phyloP scores from a whole-genome alignment of 148 eudicot species.

The Heliamphora exappendiculata region DNA sequence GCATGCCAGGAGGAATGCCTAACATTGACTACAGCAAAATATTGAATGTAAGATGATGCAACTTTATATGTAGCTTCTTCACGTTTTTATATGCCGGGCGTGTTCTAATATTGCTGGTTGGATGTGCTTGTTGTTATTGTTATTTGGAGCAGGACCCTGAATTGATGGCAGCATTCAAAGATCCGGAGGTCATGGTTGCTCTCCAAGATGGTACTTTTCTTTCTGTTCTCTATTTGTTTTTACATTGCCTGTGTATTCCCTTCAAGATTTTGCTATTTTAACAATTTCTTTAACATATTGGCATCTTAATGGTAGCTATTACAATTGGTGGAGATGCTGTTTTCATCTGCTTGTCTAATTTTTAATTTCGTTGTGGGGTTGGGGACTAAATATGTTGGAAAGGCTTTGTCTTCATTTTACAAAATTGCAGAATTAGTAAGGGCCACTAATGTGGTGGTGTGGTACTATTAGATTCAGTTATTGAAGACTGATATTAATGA shows the following conservation, averaged over 20 bases:
- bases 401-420: neutral
- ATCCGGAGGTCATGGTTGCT: conserved; percentile 99
- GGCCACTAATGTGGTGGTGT: neutral
- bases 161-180: conserved; percentile 87
- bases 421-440: neutral
- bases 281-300: neutral
- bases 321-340: neutral
- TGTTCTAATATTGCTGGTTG: too few species aligned
- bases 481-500: neutral
- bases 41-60: conserved; percentile 49
- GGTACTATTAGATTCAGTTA: neutral
- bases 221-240: neutral
- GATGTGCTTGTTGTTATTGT: neutral
- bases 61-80: neutral
- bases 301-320: neutral
- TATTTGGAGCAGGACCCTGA: conserved; percentile 74
- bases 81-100: neutral
- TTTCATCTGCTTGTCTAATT: neutral
- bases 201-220: conserved; percentile 79
- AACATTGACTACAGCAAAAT: conserved; percentile 75
- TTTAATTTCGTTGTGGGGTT: neutral
- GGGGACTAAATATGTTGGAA: neutral
- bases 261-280: neutral
- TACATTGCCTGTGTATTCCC: too few species aligned
- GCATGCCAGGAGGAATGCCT: conserved; percentile 55